Conservation (phyloP, 768 basidiomycete species). For the Suillus luteus region DNA sequence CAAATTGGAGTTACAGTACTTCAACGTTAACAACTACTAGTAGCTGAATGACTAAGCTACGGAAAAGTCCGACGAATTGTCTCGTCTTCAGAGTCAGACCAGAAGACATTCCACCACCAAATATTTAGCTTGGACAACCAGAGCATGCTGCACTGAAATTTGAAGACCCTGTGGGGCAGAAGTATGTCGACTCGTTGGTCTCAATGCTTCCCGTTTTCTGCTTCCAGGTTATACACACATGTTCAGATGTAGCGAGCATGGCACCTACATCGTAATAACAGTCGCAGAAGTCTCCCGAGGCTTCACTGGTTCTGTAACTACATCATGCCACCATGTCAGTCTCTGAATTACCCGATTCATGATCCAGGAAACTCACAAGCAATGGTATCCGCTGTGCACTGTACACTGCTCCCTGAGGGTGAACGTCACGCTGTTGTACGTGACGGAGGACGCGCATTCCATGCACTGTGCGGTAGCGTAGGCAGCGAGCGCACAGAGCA, state of each 20-base stretch:
- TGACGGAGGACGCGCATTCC: neutral
- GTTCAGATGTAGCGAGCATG: no score
- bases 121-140: constrained; percentile 5
- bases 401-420: constrained; percentile 1
- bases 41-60: constrained; percentile 5
- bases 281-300: neutral
- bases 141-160: neutral
- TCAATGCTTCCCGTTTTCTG: neutral
- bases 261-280: constrained; percentile 6
- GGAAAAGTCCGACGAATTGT: neutral
- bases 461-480: neutral
- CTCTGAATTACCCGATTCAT: neutral
- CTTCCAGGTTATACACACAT: neutral
- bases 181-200: constrained; percentile 2
- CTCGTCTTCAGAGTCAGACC: no score
- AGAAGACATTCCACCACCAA: neutral
- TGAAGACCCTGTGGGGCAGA: neutral
- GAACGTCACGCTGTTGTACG: neutral
- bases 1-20: neutral
- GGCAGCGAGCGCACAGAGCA: constrained; percentile 1
- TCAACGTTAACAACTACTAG: neutral
- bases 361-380: neutral
- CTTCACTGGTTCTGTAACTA: neutral
- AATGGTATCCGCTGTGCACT: constrained; percentile 5
- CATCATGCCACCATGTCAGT: neutral